phyloP scores from a whole-genome alignment of 257 asterid genomes.

The Fraxinus excelsior region DNA sequence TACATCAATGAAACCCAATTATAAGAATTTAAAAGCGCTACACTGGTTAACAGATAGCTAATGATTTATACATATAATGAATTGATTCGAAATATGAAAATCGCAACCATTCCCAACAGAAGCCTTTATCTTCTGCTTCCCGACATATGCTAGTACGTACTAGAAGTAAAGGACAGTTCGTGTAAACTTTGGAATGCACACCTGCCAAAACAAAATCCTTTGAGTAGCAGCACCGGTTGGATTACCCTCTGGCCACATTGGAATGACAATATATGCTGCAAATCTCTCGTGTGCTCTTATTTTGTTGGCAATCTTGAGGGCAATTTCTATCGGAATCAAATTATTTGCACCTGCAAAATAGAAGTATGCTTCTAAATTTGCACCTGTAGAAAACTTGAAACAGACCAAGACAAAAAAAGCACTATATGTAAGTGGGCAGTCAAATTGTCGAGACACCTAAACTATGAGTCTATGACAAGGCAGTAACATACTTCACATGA shows the following conservation, averaged over 20 bases:
- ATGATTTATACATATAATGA: neutral
- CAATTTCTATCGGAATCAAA: conserved; percentile 56
- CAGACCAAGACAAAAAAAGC: neutral
- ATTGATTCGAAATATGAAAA: neutral
- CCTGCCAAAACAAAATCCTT: conserved; percentile 68
- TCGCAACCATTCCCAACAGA: neutral
- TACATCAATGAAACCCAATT: neutral
- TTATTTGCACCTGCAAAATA: conserved; percentile 51
- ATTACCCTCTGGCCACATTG: conserved; percentile 70
- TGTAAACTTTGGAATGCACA: conserved; percentile 1
- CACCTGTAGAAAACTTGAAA: neutral
- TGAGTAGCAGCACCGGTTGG: conserved; percentile 50
- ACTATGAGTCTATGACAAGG: neutral
- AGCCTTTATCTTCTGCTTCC: neutral
- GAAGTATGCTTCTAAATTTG: neutral
- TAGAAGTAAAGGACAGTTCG: neutral
- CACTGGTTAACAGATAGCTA: neutral
- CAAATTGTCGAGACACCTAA: neutral
- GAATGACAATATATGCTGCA: conserved; percentile 51
- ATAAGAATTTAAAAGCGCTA: neutral
- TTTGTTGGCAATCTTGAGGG: conserved; percentile 48
- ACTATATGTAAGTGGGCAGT: neutral
- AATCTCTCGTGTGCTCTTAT: conserved; percentile 52
- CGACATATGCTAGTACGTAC: neutral
- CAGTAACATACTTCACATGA: neutral